Evolutionary conservation across 1,139 yeast genomes (phyloP).

Genomic region (Geotrichum citri-aurantii): DNA sequence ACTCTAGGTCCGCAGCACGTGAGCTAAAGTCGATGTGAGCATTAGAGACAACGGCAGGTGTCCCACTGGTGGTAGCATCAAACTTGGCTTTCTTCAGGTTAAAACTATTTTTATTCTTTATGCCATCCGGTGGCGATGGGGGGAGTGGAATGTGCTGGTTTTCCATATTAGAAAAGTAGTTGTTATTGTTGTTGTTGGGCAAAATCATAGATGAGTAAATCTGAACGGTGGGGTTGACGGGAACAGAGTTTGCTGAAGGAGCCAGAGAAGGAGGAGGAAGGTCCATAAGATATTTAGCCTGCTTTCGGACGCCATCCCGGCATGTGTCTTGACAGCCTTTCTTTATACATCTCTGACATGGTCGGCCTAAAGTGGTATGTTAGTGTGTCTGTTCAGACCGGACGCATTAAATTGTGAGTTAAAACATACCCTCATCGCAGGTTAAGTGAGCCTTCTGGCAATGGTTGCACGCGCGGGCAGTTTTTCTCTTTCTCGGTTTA

Average conservation of each 20-base stretch:
- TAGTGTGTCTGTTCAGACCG: neutral
- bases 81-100: neutral
- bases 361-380: conserved; percentile 41
- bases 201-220: neutral
- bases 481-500: conserved; percentile 41
- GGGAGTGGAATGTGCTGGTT: conserved; percentile 12
- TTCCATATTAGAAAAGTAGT: neutral
- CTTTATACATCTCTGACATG: conserved; percentile 70
- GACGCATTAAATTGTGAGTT: neutral
- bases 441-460: conserved; percentile 89
- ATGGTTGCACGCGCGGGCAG: conserved; percentile 79
- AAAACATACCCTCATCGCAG: conserved; percentile 54
- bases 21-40: conserved; percentile 15
- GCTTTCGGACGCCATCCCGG: conserved; percentile 81
- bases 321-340: conserved; percentile 59
- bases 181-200: neutral
- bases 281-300: conserved; percentile 61
- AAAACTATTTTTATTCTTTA: neutral
- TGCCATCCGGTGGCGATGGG: conserved; percentile 13
- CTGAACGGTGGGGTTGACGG: neutral
- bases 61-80: neutral
- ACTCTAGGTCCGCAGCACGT: conserved; percentile 19
- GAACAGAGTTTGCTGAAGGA: neutral
- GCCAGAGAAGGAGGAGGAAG: conserved; percentile 13
- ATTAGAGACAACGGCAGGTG: neutral